These are phyloP conservation scores for Musa beccarii DNA, from an alignment of 176 grass and related monocot species.

Conservation along the genomic window DNA sequence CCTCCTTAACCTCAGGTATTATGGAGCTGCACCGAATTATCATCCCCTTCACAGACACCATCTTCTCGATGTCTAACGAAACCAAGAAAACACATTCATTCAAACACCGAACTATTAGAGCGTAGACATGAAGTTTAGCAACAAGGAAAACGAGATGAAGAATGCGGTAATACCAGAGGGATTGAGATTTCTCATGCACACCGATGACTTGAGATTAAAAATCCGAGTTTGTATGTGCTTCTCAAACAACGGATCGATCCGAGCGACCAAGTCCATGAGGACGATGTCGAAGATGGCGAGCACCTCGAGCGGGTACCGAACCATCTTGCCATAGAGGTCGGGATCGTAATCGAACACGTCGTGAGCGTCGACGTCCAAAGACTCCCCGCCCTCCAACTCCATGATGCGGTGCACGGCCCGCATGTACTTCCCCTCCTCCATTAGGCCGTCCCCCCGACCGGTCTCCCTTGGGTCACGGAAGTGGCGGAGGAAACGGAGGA, in stretches of 20 bases:
- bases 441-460: slow-evolving; percentile 30
- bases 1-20: slow-evolving; percentile 93
- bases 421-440: slow-evolving; percentile 98
- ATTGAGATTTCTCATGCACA: slow-evolving; percentile 94
- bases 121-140: background rate
- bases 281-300: slow-evolving; percentile 98
- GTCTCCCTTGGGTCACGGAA: slow-evolving; percentile 57
- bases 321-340: slow-evolving; percentile 93
- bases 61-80: slow-evolving; percentile 80
- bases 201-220: slow-evolving; percentile 75
- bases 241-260: slow-evolving; percentile 93
- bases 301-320: slow-evolving; percentile 89
- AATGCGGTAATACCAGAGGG: slow-evolving; percentile 43
- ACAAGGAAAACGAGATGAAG: background rate
- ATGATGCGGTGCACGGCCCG: slow-evolving; percentile 77
- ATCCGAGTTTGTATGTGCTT: slow-evolving; percentile 95
- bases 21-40: slow-evolving; percentile 88
- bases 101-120: background rate
- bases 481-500: slow-evolving; percentile 80
- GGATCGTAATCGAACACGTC: slow-evolving; percentile 94
- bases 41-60: slow-evolving; percentile 97
- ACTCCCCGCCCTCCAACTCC: slow-evolving; percentile 78
- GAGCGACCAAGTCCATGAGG: slow-evolving; percentile 86
- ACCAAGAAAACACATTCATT: background rate
- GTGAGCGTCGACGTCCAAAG: slow-evolving; percentile 77